phyloP scores from a whole-genome alignment of 768 basidiomycete genomes.

The Pseudohyphozyma bogoriensis region DNA sequence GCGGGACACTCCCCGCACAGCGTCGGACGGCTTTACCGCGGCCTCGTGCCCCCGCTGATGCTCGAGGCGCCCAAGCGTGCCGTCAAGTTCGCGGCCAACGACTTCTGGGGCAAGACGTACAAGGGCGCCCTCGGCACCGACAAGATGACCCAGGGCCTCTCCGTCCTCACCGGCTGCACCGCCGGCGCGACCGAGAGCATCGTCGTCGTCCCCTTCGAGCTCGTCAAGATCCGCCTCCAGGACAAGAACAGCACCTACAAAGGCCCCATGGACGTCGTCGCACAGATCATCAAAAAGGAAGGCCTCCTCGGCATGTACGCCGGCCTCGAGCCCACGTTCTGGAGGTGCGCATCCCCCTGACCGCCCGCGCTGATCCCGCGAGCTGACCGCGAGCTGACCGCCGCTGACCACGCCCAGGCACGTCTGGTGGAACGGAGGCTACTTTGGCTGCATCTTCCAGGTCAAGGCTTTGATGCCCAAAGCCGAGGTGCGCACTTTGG shows the following conservation, averaged over 20 bases:
- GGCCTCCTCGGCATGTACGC: conserved; percentile 78
- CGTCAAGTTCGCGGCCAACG: conserved; percentile 64
- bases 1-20: conserved; percentile 40
- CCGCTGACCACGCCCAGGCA: conserved; percentile 8
- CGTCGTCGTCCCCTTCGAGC: conserved; percentile 81
- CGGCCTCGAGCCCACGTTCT: conserved; percentile 96
- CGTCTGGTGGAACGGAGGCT: conserved; percentile 58
- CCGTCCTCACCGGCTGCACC: conserved; percentile 78
- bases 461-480: conserved; percentile 70
- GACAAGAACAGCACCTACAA: conserved; percentile 83
- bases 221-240: conserved; percentile 60
- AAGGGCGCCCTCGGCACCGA: conserved; percentile 52
- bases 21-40: conserved; percentile 75
- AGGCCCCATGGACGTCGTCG: conserved; percentile 85
- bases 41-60: conserved; percentile 87
- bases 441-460: conserved; percentile 79
- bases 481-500: conserved; percentile 54
- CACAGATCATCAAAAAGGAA: conserved; percentile 61
- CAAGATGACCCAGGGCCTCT: conserved; percentile 82
- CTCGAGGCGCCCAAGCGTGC: conserved; percentile 97
- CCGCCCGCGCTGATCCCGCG: conserved; percentile 51
- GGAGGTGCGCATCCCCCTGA: conserved; percentile 53
- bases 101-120: conserved; percentile 88
- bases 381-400: conserved; percentile 74
- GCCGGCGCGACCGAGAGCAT: conserved; percentile 88